Conservation (phyloP, 1,284 basidiomycete species). For the Athelia sp. region DNA sequence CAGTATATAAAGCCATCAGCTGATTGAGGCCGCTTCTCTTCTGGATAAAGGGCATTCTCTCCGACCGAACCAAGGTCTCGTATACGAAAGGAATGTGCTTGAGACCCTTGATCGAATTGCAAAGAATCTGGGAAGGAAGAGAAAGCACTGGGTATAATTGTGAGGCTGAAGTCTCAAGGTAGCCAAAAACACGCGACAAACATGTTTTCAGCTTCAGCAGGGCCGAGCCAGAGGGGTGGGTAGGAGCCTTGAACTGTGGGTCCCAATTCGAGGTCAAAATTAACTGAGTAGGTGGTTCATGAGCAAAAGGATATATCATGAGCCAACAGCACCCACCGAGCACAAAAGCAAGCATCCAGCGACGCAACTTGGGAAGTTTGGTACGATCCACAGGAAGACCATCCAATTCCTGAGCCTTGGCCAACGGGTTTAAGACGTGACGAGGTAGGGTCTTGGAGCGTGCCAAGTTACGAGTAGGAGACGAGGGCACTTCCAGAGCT, state of each 20-base stretch:
- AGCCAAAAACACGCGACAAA: slow-evolving; percentile 32
- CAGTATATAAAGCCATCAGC: slow-evolving; percentile 75
- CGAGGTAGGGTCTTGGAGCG: slow-evolving; percentile 38
- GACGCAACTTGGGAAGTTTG: slow-evolving; percentile 46
- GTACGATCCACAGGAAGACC: slow-evolving; percentile 39
- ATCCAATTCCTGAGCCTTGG: slow-evolving; percentile 8
- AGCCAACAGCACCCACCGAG: slow-evolving; percentile 48
- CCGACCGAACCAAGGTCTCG: slow-evolving; percentile 34
- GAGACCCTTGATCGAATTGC: slow-evolving; percentile 72
- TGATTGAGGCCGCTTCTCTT: slow-evolving; percentile 16
- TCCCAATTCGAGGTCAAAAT: slow-evolving; percentile 86
- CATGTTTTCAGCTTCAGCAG: slow-evolving; percentile 80
- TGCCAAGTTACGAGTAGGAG: slow-evolving; percentile 11
- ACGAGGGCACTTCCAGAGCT: neutral
- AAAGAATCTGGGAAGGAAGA: slow-evolving; percentile 91
- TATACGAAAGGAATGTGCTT: slow-evolving; percentile 72
- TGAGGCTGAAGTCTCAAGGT: slow-evolving; percentile 4
- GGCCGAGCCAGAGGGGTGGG: slow-evolving; percentile 58
- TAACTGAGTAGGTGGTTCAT: slow-evolving; percentile 43
- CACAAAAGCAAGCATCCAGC: slow-evolving; percentile 79
- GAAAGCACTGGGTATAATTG: slow-evolving; percentile 69
- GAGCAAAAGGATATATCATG: neutral
- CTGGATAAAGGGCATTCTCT: slow-evolving; percentile 8
- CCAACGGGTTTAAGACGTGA: slow-evolving; percentile 7
- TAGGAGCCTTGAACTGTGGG: slow-evolving; percentile 76